Evolutionary conservation across 139 green algal species (phyloP), one percentile per base, ranked within the genome.

Genomic region (Chlamydomonas schloesseri): DNA sequence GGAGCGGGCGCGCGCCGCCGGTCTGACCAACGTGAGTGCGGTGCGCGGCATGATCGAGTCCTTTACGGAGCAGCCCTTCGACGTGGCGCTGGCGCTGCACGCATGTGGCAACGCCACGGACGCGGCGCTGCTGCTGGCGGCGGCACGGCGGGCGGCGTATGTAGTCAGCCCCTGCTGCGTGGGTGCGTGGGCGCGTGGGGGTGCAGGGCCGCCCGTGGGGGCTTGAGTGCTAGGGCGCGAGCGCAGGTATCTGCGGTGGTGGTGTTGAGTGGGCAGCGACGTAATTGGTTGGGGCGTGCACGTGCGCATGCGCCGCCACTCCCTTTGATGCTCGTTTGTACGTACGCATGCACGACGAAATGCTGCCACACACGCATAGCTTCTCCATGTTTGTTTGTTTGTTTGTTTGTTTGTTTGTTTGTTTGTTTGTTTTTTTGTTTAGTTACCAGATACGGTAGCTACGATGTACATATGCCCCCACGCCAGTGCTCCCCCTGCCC

Each of bases 21-120:
- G 89, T 0, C 75, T 97, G 29, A 28, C 58, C 50, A 96, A 96
- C 55, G 84, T 96, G 15, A 1, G 0, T 21, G 74, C 80, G 26
- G 92, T 72, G 67, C 46, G 67, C 0, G 88, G 93, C 71, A 94
- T 94, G 91, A 93, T 94, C 8, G 91, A 95, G 87, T 33, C 71
- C 10, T 94, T 75, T 62, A 24, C 65, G 13, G 82, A 91, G 58
- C 23, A 87, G 71, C 88, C 84, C 26, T 95, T 95, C 60, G 94
- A 97, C 80, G 83, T 97, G 18, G 89, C 60, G 2, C 84, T 97
- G 55, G 95, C 94, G 37, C 89, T 97, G 73, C 94, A 96, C 83
- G 94, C 92, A 1, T 97, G 95, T 78, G 95, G 95, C 53, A 95
- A 96, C 73, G 94, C 93, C 14, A 97, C 94, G 20, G 94, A 97